These are phyloP conservation scores for Hyphodiscus hymeniophilus DNA, from an alignment of 495 filamentous ascomycete genomes.

Conservation along the genomic window DNA sequence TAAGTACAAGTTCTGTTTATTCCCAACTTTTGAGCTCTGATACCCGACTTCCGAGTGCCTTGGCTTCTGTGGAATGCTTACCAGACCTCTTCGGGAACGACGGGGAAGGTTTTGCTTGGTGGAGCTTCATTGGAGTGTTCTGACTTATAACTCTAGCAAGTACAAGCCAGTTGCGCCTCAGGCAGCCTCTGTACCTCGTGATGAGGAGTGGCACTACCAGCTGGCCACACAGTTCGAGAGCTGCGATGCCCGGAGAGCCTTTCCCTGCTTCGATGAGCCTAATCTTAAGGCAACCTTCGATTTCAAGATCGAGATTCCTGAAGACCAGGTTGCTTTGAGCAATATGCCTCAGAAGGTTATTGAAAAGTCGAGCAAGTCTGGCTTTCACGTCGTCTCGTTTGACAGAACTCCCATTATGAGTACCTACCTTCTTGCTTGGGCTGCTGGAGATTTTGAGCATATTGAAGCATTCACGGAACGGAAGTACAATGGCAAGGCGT, in stretches of 20 bases:
- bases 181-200: slow-evolving; percentile 22
- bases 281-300: slow-evolving; percentile 95
- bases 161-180: slow-evolving; percentile 48
- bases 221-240: slow-evolving; percentile 95
- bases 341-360: slow-evolving; percentile 75
- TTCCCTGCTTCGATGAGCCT: slow-evolving; percentile 97
- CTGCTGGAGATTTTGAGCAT: slow-evolving; percentile 93
- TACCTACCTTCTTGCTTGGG: slow-evolving; percentile 96
- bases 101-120: too few relatives aligned
- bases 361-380: slow-evolving; percentile 45
- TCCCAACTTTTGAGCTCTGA: too few relatives aligned
- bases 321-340: slow-evolving; percentile 76
- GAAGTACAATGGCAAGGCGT: slow-evolving; percentile 76
- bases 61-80: too few relatives aligned
- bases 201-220: slow-evolving; percentile 82
- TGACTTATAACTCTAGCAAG: too few relatives aligned
- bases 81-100: too few relatives aligned
- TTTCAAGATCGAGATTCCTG: slow-evolving; percentile 82
- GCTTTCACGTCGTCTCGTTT: slow-evolving; percentile 73
- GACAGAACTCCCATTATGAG: slow-evolving; percentile 89
- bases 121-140: too few relatives aligned
- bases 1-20: too few relatives aligned
- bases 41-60: too few relatives aligned
- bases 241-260: slow-evolving; percentile 86
- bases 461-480: slow-evolving; percentile 82